Percentiles rank a stretch among this genome's conserved stretches.
Evolutionary conservation across 345 rosid species (phyloP).

Genomic region (Microthlaspi erraticum): DNA sequence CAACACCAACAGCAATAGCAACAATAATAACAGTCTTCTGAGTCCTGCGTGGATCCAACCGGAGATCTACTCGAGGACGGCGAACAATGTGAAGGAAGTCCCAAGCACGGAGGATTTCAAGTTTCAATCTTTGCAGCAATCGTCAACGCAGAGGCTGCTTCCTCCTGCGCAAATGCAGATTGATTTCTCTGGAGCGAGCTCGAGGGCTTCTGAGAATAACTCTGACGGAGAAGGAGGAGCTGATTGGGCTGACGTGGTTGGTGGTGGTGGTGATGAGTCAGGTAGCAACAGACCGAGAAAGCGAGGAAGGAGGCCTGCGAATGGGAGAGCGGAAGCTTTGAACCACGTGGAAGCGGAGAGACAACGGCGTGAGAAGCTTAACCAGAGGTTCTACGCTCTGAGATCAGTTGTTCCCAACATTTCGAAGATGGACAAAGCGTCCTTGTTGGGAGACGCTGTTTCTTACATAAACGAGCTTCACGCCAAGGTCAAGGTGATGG

Average conservation of each 20-base stretch:
- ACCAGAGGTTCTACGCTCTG: slow-evolving; percentile 74
- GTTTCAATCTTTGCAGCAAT: slow-evolving; percentile 51
- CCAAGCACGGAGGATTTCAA: slow-evolving; percentile 50
- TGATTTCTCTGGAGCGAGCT: slow-evolving; percentile 81
- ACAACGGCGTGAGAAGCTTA: slow-evolving; percentile 80
- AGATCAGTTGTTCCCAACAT: slow-evolving; percentile 89
- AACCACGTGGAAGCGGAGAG: slow-evolving; percentile 88
- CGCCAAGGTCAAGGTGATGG: slow-evolving; percentile 55
- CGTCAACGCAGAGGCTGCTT: slow-evolving; percentile 49
- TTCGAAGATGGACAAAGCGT: slow-evolving; percentile 92
- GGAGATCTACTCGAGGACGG: slow-evolving; percentile 57
- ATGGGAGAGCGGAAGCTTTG: slow-evolving; percentile 46
- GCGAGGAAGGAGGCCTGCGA: slow-evolving; percentile 55
- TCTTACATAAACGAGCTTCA: slow-evolving; percentile 73
- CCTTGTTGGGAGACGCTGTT: slow-evolving; percentile 72
- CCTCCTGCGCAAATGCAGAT: slow-evolving; percentile 77
- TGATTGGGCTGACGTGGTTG: slow-evolving; percentile 58
- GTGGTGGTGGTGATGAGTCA: slow-evolving; percentile 53
- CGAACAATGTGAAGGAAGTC: slow-evolving; percentile 54
- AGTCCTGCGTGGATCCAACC: slow-evolving; percentile 64
- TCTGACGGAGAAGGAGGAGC: slow-evolving; percentile 87
- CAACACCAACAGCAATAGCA: too few relatives aligned
- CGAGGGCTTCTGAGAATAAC: slow-evolving; percentile 80
- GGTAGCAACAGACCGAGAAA: slow-evolving; percentile 68
- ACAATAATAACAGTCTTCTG: slow-evolving; percentile 52